Base-by-base conservation (phyloP, 805 yeast species). In the Pichia phayaonensis region DNA sequence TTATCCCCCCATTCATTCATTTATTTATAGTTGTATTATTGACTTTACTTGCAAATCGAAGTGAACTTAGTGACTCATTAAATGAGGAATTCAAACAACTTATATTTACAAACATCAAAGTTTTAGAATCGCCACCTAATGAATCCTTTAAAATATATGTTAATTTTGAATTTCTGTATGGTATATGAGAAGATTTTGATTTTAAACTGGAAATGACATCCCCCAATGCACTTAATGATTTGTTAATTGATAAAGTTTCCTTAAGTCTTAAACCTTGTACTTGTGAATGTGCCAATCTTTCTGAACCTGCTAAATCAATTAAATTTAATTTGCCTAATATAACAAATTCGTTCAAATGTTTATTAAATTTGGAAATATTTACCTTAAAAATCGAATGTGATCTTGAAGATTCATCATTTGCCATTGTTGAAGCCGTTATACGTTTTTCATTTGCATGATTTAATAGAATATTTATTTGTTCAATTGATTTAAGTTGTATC, bases 291-390 rank as follows among this genome's bases (percentile, higher is more conserved):
- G 82, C 66, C 16, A 90, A 71, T 51, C 98, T 73, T 69, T 92
- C 99, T 0, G 96, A 88, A 2, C 99, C 99, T 0, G 99, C 99
- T 49, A 92, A 72, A 67, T 92, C 99, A 45, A 94, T 81, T 49
- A 92, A 69, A 61, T 92, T 90, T 51, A 92, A 70, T 2, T 78
- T 74, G 12, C 97, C 94, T 16, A 68, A 59, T 1, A 76, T 65
- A 18, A 15, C 21, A 29, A 10, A 29, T 26, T 45, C 27, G 6
- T 16, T 8, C 2, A 24, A 29, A 11, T 21, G 20, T 18, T 31
- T 21, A 10, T 43, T 26, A 16, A 41, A 40, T 1, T 55, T 52
- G 2, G 62, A 50, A 15, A 92, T 68, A 18, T 73, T 68, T 3
- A 94, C 70, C 12, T 79, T 81, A 58, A 87, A 90, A 0, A 92